Percentiles rank a stretch among this genome's conserved stretches.
These are phyloP conservation scores for Colletotrichum plurivorum DNA, from an alignment of 2,329 filamentous ascomycete species.

Conservation along the genomic window DNA sequence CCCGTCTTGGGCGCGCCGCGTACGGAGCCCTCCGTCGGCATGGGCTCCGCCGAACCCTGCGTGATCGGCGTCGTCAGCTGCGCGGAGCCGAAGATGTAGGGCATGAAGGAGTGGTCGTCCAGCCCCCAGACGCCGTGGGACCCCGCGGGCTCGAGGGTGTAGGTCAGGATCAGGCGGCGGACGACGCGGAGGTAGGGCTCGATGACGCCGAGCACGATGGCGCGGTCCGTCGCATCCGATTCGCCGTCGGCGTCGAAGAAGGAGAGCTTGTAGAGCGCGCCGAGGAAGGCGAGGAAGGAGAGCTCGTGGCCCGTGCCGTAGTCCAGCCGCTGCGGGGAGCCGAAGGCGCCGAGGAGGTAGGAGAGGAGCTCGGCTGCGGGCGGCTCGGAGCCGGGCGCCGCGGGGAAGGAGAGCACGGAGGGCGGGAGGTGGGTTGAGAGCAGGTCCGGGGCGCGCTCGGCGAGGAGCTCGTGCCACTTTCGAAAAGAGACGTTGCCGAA, in stretches of 20 bases:
- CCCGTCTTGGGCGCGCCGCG: constrained; percentile 78
- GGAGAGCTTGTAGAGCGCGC: constrained; percentile 90
- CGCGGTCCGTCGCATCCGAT: constrained; percentile 76
- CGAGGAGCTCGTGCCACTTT: constrained; percentile 82
- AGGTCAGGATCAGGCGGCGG: constrained; percentile 86
- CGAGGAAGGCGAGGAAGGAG: constrained; percentile 93
- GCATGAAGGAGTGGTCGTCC: constrained; percentile 95
- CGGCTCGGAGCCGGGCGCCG: constrained; percentile 36
- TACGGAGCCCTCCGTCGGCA: constrained; percentile 85
- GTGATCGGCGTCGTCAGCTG: constrained; percentile 85
- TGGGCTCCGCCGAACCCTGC: constrained; percentile 68
- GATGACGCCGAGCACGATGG: constrained; percentile 85
- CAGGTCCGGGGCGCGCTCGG: constrained; percentile 70
- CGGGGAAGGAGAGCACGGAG: constrained; percentile 41
- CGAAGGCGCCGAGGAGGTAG: constrained; percentile 90
- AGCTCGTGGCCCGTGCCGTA: constrained; percentile 98
- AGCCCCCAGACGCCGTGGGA: constrained; percentile 98
- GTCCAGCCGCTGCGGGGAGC: constrained; percentile 89
- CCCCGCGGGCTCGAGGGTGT: constrained; percentile 94
- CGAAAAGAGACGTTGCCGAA: constrained; percentile 96
- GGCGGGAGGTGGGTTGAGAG: constrained; percentile 53
- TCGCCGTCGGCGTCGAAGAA: constrained; percentile 67
- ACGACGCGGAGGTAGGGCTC: constrained; percentile 89
- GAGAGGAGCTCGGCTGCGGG: constrained; percentile 49
- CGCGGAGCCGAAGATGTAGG: constrained; percentile 95